phyloP scores from a whole-genome alignment of 805 yeast genomes.

The Teunomyces atbi region DNA sequence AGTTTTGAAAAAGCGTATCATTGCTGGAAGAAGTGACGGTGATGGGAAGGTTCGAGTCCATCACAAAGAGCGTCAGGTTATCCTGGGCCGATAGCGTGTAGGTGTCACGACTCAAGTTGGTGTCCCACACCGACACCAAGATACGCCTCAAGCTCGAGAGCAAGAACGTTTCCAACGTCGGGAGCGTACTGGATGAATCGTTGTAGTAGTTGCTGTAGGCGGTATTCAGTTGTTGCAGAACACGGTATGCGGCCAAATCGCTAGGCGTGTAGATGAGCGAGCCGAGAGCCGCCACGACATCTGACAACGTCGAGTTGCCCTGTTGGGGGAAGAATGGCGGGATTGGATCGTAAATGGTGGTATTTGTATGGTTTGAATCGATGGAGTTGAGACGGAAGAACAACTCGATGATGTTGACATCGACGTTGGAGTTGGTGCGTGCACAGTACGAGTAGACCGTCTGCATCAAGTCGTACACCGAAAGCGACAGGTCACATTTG shows the following conservation, averaged over 20 bases:
- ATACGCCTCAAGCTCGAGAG: constrained; percentile 26
- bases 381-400: constrained; percentile 26
- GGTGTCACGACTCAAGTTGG: constrained; percentile 16
- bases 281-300: constrained; percentile 18
- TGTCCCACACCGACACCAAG: constrained; percentile 23
- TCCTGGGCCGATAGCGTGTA: constrained; percentile 27
- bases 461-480: constrained; percentile 22
- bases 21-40: constrained; percentile 3
- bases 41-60: not conserved
- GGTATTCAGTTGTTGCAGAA: not conserved
- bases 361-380: not conserved
- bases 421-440: constrained; percentile 30
- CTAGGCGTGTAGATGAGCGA: constrained; percentile 27
- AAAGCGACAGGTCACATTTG: constrained; percentile 29
- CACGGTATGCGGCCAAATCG: constrained; percentile 15
- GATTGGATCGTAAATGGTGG: not conserved
- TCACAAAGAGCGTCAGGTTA: constrained; percentile 15
- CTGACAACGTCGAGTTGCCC: constrained; percentile 33
- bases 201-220: constrained; percentile 19
- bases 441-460: constrained; percentile 17
- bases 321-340: constrained; percentile 1
- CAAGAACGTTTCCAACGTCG: constrained; percentile 27
- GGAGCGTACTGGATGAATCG: constrained; percentile 19
- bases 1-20: not conserved
- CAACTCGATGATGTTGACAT: constrained; percentile 33